These are phyloP conservation scores for Clathrospora elynae DNA, from an alignment of 2,329 filamentous ascomycete species.

Conservation along the genomic window DNA sequence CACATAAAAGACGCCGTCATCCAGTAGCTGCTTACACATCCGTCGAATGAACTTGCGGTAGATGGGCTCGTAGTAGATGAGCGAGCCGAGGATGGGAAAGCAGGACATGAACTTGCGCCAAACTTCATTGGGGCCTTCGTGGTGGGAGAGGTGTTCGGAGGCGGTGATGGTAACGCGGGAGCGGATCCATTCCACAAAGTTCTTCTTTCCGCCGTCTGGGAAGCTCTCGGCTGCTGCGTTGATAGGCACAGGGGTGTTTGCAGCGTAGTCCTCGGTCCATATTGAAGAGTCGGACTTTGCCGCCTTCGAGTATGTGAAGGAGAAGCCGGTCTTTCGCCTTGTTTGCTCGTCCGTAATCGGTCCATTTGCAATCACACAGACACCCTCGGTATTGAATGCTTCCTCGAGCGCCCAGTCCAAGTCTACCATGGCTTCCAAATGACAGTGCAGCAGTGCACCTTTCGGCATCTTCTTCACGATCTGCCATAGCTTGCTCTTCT, in stretches of 20 bases:
- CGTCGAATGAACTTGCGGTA: conserved; percentile 75
- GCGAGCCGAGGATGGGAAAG: conserved; percentile 73
- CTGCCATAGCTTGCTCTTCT: conserved; percentile 80
- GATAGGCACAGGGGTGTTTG: conserved; percentile 64
- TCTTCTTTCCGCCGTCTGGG: conserved; percentile 70
- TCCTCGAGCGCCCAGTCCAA: conserved; percentile 77
- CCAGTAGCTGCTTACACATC: conserved; percentile 72
- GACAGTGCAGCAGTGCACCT: conserved; percentile 81
- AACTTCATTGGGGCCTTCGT: conserved; percentile 80
- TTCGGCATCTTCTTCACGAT: conserved; percentile 89
- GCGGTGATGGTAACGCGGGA: conserved; percentile 72
- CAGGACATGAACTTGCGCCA: conserved; percentile 81
- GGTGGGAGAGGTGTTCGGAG: conserved; percentile 76
- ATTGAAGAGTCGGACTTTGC: conserved; percentile 56
- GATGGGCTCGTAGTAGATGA: conserved; percentile 90
- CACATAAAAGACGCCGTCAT: conserved; percentile 83
- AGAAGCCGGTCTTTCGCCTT: conserved; percentile 61
- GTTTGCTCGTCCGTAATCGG: conserved; percentile 62
- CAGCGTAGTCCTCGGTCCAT: conserved; percentile 69
- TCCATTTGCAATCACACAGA: conserved; percentile 68
- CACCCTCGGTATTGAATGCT: conserved; percentile 71
- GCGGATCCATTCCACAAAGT: conserved; percentile 79
- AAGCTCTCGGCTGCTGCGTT: conserved; percentile 71
- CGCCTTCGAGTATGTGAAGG: conserved; percentile 60
- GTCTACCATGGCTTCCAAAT: conserved; percentile 90